phyloP scores from a whole-genome alignment of 2,329 filamentous ascomycete species.

The Arthroderma sp. region DNA sequence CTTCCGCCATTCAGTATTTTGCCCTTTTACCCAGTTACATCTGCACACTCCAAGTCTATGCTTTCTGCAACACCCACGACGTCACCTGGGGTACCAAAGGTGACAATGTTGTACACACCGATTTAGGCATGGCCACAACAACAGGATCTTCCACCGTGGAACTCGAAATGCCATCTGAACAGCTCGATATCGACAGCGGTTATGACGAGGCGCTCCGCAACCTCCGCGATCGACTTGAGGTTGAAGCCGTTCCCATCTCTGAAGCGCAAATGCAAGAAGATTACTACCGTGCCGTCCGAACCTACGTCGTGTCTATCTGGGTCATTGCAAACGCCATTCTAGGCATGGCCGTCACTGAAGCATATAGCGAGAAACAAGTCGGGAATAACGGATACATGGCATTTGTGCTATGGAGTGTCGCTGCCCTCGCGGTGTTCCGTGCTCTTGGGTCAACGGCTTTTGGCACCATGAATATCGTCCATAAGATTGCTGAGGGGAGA shows the following conservation, averaged over 20 bases:
- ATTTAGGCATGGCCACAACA: constrained; percentile 73
- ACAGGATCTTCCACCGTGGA: constrained; percentile 70
- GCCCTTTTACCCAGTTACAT: constrained; percentile 84
- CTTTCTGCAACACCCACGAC: constrained; percentile 98
- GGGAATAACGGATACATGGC: constrained; percentile 79
- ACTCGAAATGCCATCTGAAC: constrained; percentile 93
- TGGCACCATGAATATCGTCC: constrained; percentile 68
- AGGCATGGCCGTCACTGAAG: constrained; percentile 83
- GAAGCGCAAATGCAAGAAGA: constrained; percentile 89
- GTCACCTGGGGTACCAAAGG: constrained; percentile 98
- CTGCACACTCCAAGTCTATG: constrained; percentile 94
- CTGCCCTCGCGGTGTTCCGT: constrained; percentile 72
- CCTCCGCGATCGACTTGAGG: constrained; percentile 81
- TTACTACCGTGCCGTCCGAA: constrained; percentile 93
- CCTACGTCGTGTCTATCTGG: constrained; percentile 96
- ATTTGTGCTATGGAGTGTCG: constrained; percentile 88
- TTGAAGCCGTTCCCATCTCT: constrained; percentile 46
- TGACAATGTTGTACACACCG: constrained; percentile 87
- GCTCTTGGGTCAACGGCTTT: constrained; percentile 72
- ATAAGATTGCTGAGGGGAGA: constrained; percentile 74
- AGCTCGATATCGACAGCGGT: constrained; percentile 93
- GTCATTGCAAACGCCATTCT: constrained; percentile 84
- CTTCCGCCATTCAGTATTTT: constrained; percentile 82
- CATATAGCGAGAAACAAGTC: constrained; percentile 59
- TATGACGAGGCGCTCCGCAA: constrained; percentile 97